These are phyloP conservation scores for Plasmodium gaboni DNA, from an alignment of 169 alveolate species.

Conservation along the genomic window DNA sequence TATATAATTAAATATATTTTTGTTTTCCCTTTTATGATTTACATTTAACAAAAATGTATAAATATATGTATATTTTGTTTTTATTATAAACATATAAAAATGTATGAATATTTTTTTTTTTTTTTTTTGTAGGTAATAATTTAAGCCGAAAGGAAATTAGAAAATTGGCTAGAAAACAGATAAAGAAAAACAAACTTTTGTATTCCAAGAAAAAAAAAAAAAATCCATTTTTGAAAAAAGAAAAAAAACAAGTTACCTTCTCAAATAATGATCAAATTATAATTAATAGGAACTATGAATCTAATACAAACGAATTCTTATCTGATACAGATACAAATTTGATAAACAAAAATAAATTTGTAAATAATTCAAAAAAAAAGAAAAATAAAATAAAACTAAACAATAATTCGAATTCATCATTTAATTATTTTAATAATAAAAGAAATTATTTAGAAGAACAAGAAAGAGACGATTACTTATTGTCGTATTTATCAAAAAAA, in stretches of 20 bases:
- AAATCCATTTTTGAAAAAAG: background rate
- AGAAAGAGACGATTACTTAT: constrained; percentile 76
- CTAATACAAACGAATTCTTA: constrained; percentile 2
- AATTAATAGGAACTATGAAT: background rate
- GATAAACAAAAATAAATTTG: background rate
- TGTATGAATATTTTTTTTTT: background rate
- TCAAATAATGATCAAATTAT: no score
- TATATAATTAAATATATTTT: no score
- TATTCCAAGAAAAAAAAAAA: constrained; percentile 73
- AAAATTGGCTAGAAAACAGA: constrained; percentile 76
- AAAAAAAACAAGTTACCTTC: background rate
- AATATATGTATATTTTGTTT: no score
- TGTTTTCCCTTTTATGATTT: no score
- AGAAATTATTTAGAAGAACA: constrained; percentile 62
- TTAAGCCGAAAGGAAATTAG: constrained; percentile 77
- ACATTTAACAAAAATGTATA: no score
- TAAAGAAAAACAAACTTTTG: constrained; percentile 78
- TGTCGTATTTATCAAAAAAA: constrained; percentile 76
- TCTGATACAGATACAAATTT: constrained; percentile 9
- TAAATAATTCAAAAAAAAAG: constrained; percentile 23
- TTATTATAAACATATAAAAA: no score
- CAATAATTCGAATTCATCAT: no score
- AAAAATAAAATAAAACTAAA: background rate
- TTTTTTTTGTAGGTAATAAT: constrained; percentile 50
- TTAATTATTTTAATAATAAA: background rate